Base-by-base conservation (phyloP, 2,329 filamentous ascomycete species). In the Dactylellina cionopaga region DNA sequence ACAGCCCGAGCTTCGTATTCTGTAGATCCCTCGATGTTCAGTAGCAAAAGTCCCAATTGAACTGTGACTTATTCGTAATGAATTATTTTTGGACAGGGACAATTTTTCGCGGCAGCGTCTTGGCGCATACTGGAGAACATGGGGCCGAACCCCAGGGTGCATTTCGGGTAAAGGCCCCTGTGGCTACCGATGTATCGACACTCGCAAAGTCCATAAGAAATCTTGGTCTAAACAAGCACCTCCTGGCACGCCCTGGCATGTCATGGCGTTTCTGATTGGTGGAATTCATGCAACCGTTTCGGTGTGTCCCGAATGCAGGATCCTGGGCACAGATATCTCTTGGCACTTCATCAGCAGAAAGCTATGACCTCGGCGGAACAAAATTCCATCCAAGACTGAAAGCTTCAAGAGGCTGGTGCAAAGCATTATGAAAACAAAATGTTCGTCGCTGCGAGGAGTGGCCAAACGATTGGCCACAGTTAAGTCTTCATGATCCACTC, bases 121-220 rank as follows among this genome's bases (percentile, higher is more conserved):
- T 51, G 27, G 24, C 35, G 19, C 19, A 46, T 46, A 43, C 41
- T 17, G 47, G 44, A 41, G 31, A 51, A 55, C 56, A 63, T 55
- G 64, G 56, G 56, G 43, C 49, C 41, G 43, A 62, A 62, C 51
- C 54, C 66, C 58, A 44, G 58, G 35, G 29, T 71, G 52, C 68
- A 72, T 64, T 72, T 72, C 68, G 68, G 68, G 31, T 72, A 72
- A 72, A 54, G 33, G 37, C 17, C 59, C 68, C 43, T 72, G 68
- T 25, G 2, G 17, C 24, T 51, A 33, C 33, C 52, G 59, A 63
- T 43, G 15, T 39, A 25, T 43, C 63, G 29, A 39, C 10, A 2
- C 10, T 5, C 41, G n/a, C 56, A 60, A 62, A 51, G 49, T 43
- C 24, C 29, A 44, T 27, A 66, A 66, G 54, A 60, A 62, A 56